Evolutionary conservation across 371 early-diverging fungal species (phyloP), one percentile per base, ranked within the genome.

Genomic region (Cokeromyces recurvatus): DNA sequence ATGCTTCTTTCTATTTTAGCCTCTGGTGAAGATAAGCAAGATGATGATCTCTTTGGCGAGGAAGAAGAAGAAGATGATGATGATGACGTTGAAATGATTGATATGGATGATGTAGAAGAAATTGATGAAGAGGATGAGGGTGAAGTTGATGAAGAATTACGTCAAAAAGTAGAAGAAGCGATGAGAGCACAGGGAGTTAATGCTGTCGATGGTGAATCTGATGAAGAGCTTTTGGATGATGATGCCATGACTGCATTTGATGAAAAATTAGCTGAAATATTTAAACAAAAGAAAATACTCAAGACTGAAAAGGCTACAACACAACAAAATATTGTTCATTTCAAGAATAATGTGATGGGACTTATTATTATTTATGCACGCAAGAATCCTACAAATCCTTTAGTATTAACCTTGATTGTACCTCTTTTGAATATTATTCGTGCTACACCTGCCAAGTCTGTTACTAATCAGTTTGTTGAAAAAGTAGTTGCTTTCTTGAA

Each of bases 191-290:
- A 81, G 67, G 77, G 66, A 36, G 50, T 58, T 16, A 57, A 69
- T 43, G 69, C 62, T 40, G 66, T 62, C 17, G 81, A 74, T 8
- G 75, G 71, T 36, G 74, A 58, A 6, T 80, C 78, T 20, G 86
- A 84, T 35, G 86, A 84, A 51, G 71, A 75, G 17, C 8, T 8
- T 29, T 61, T 89, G 42, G 88, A 85, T 49, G 97, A 96, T 59
- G 93, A 93, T 46, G 83, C 91, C 43, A 96, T 96, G 97, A 83
- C 72, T 50, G 86, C 77, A 9, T 94, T 92, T 68, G 97, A 96
- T 63, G 85, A 83, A 36, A 94, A 94, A 64, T 68, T 96, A 44
- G 86, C 85, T 9, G 92, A 88, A 58, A 89, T 95, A 32, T 96
- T 96, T 66, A 88, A 82, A 67, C 81, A 84, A 57, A 74, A 85